Base-by-base conservation (phyloP, 257 asterid genomes). In the Leonotis leonurus region DNA sequence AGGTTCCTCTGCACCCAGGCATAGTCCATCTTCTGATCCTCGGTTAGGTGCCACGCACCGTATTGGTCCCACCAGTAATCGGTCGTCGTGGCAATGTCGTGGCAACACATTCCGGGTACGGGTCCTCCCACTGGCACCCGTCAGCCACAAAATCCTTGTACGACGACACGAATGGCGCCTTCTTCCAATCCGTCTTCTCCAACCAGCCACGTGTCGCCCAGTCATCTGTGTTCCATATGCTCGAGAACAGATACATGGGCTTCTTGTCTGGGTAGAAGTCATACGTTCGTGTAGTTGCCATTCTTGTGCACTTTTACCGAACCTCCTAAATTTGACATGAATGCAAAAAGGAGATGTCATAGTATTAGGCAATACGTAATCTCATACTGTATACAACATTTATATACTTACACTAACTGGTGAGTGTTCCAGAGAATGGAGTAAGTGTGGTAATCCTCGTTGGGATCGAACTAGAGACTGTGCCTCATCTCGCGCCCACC, bases 191-290 rank as follows among this genome's bases (percentile, higher is more conserved):
- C 37, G 95, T 93, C 80, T 93, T 93, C 79, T 89, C 97, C 24
- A 93, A 70, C 0, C 99, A 97, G 8, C 99, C 99, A 33, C 97
- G 69, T 0, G 99, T 89, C 17, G 99, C 97, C 99, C 99, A 93
- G 72, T 93, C 95, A 22, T 93, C 99, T 0, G 95, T 97, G 35
- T 93, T 84, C 99, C 99, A 93, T 14, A 93, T 89, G 83, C 97
- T 93, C 3, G 99, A 93, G 70, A 93, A 87, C 14, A 93, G 56
- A 73, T 80, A 82, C 99, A 93, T 93, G 6, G 99, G 96, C 80
- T 88, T 82, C 70, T 81, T 71, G 4, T 69, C 73, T 0, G 99
- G 99, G 78, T 77, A 93, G 87, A 93, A 93, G 43, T 70, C 78
- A 51, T 82, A 83, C 79, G 95, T 93, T 93, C 13, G 82, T 83